Conservation (phyloP, 148 eudicot genomes). For the Diospyros lotus region DNA sequence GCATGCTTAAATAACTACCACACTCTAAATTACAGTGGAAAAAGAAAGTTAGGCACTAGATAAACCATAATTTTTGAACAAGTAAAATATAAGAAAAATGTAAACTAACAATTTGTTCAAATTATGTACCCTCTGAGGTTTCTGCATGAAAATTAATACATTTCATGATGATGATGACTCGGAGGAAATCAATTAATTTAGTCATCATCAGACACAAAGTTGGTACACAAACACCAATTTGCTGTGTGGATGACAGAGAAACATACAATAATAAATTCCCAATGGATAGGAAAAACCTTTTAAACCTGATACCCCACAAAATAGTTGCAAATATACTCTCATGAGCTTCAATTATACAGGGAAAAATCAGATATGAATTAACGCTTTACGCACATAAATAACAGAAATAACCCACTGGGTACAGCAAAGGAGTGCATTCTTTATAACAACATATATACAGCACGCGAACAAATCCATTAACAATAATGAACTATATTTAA, state of each 20-base stretch:
- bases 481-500: not conserved
- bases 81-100: too few relatives aligned
- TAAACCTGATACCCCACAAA: not conserved
- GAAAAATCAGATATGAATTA: too few relatives aligned
- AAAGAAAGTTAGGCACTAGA: too few relatives aligned
- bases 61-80: too few relatives aligned
- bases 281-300: not conserved
- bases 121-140: conserved; percentile 23
- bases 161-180: conserved; percentile 21
- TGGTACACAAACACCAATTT: conserved; percentile 34
- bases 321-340: not conserved
- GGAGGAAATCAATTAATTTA: conserved; percentile 20
- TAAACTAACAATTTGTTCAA: not conserved
- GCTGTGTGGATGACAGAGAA: conserved; percentile 52
- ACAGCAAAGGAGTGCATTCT: too few relatives aligned
- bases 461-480: not conserved
- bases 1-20: too few relatives aligned
- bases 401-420: too few relatives aligned
- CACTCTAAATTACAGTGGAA: too few relatives aligned
- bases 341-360: not conserved
- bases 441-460: not conserved
- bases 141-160: conserved; percentile 17
- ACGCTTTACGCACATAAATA: too few relatives aligned
- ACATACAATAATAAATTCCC: not conserved
- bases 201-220: conserved; percentile 65